These are phyloP conservation scores for Tolypocladium album DNA, from an alignment of 2,329 filamentous ascomycete species.

Conservation along the genomic window DNA sequence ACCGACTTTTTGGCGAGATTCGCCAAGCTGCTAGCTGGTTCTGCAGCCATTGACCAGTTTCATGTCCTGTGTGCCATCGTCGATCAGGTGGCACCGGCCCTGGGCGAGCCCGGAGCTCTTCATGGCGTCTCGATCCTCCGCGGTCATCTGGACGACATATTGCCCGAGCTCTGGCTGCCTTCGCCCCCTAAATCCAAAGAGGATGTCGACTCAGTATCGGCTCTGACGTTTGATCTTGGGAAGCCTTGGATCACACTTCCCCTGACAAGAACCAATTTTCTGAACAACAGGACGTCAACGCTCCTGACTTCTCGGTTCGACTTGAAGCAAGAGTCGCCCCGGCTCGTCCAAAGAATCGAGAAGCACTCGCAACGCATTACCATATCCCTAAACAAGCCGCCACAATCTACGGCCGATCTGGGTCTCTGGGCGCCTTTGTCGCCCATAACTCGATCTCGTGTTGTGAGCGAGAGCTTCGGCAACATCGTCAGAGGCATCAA, in stretches of 20 bases:
- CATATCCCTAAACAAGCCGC: conserved; percentile 11
- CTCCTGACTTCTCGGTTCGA: conserved; percentile 30
- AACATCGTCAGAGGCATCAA: conserved; percentile 65
- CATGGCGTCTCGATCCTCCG: conserved; percentile 43
- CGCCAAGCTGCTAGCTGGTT: conserved; percentile 34
- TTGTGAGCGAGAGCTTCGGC: conserved; percentile 56
- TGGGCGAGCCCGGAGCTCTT: conserved; percentile 16
- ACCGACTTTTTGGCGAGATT: conserved; percentile 29
- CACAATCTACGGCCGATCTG: conserved; percentile 11
- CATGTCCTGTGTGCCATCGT: conserved; percentile 44
- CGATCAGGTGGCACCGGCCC: conserved; percentile 36
- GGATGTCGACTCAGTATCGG: conserved; percentile 25
- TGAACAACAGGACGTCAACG: conserved; percentile 53
- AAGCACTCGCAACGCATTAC: conserved; percentile 28
- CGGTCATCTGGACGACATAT: conserved; percentile 25
- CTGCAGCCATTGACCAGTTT: conserved; percentile 24
- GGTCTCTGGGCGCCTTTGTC: conserved; percentile 37
- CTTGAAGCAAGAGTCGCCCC: conserved; percentile 9
- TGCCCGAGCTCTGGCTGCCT: conserved; percentile 35
- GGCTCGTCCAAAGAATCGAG: conserved; percentile 16
- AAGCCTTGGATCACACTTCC: conserved; percentile 42
- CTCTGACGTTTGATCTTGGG: conserved; percentile 30
- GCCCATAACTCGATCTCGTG: conserved; percentile 51
- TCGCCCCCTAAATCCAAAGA: conserved; percentile 13
- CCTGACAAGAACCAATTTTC: conserved; percentile 68